Evolutionary conservation across 441 rosid species (phyloP), one percentile per base, ranked within the genome.

Genomic region (Bocquillonia castaneifolia): DNA sequence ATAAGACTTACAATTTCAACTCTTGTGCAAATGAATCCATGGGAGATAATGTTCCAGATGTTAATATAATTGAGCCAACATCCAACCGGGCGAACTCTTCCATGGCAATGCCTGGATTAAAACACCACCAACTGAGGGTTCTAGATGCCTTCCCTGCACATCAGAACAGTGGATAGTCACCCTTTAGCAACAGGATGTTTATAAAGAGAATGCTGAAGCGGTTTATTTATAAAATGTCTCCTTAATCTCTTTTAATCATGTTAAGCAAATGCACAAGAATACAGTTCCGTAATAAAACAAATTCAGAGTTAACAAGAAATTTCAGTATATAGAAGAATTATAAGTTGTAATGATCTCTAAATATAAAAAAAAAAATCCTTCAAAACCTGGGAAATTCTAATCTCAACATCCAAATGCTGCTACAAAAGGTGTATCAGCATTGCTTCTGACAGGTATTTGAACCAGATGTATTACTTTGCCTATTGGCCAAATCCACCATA

Each of bases 61-160:
- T 94, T 76, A 94, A 79, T 71, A 94, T 78, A 60, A 94, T 84
- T 70, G 99, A 88, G 63, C 94, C 88, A 71, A 88, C 94, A 65
- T 91, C 94, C 82, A 85, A 60, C 68, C 69, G 74, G 47, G 89
- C 75, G 70, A 94, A 85, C 72, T 84, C 91, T 84, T 84, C 88
- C 99, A 94, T 90, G 25, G 97, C 89, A 74, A 92, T 77, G 75
- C 98, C 99, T 60, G 99, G 98, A 87, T 85, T 94, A 82, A 94
- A 94, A 80, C 99, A 94, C 99, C 99, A 94, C 99, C 99, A 94
- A 75, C 98, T 86, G 68, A 94, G 87, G 28, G 81, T 87, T 79
- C 98, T 87, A 57, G 91, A 88, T 80, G 82, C 72, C 82, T 84
- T 90, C 73, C 92, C 99, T 94, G 80, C 79, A 66, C 36, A 72